A percentile compares a stretch with the other conserved stretches of the same genome.
These are phyloP conservation scores for Pleurostoma richardsiae DNA, from an alignment of 2,329 filamentous ascomycete species.

Conservation along the genomic window DNA sequence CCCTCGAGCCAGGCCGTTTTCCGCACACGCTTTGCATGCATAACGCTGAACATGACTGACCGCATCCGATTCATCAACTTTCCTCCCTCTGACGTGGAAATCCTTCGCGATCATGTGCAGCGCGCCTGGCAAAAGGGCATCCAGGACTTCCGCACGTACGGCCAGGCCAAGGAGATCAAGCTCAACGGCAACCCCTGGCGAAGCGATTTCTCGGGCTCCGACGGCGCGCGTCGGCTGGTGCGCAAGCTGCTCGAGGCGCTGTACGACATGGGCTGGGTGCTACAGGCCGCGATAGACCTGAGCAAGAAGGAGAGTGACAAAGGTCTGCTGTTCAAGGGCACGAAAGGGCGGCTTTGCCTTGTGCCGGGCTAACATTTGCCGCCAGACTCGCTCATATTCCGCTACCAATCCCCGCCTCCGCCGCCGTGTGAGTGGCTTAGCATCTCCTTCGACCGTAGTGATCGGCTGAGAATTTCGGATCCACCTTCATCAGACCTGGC, in stretches of 20 bases:
- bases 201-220: constrained; percentile 16
- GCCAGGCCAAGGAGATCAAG: constrained; percentile 27
- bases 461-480: constrained; percentile 26
- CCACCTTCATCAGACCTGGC: constrained; percentile 13
- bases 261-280: constrained; percentile 28
- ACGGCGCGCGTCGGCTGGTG: constrained; percentile 23
- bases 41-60: constrained; percentile 22
- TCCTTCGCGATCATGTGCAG: constrained; percentile 17
- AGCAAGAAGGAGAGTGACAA: constrained; percentile 23
- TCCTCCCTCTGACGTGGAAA: constrained; percentile 16
- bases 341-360: not conserved
- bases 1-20: constrained; percentile 5
- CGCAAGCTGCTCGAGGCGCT: constrained; percentile 22
- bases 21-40: constrained; percentile 19
- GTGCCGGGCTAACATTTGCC: not conserved
- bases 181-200: constrained; percentile 27
- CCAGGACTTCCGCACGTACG: constrained; percentile 22
- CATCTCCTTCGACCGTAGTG: constrained; percentile 24
- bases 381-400: constrained; percentile 28
- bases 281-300: constrained; percentile 27
- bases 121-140: constrained; percentile 22
- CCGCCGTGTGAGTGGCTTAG: constrained; percentile 27
- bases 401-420: constrained; percentile 24
- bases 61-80: constrained; percentile 29
- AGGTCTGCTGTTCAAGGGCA: constrained; percentile 3